Evolutionary conservation across 768 basidiomycete genomes (phyloP), one percentile per base, ranked within the genome.

Genomic region (Termitomyces sp.): DNA sequence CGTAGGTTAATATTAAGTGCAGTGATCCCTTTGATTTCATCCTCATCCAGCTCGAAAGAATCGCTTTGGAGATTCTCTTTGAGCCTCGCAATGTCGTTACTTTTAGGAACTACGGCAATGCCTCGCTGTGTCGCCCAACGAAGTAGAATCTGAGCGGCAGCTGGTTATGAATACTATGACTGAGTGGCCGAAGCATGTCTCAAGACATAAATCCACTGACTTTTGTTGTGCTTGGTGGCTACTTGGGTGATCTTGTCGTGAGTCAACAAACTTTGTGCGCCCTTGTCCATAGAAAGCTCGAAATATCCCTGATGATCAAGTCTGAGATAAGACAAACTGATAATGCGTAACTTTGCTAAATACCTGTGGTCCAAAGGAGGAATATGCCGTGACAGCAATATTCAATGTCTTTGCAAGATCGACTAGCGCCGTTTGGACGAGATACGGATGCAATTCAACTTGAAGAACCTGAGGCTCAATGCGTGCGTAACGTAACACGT

Each of bases 71-170:
- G 61, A 70, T 91, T 91, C 67, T 85, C 72, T 18, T 67, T 65
- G 54, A 87, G 71, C 30, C 87, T 78, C 16, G 67, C 60, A 4
- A 61, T 53, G 62, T 76, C 65, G 68, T 83, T 84, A 52, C 79
- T 82, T 77, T 93, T 93, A 48, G 91, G 91, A 61, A 93, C 82
- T 47, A 92, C 85, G 36, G 86, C 85, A 59, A 91, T 78, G 11
- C 82, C 85, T 39, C 83, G 84, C 66, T 91, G 88, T 15, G 86
- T 88, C 2, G 88, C 83, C 91, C 91, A 93, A 63, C 89, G 81
- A 55, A 93, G 79, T 41, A 92, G 73, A 24, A 92, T 81, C 70
- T 92, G 89, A 7, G 88, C 88, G 4, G 83, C 69, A 46, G 78
- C 77, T 71, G 61, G n/a, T 81, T 80, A 46, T 39, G 49, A 6